These are phyloP conservation scores for Xylaria flabelliformis DNA, from an alignment of 495 filamentous ascomycete genomes.

Conservation along the genomic window DNA sequence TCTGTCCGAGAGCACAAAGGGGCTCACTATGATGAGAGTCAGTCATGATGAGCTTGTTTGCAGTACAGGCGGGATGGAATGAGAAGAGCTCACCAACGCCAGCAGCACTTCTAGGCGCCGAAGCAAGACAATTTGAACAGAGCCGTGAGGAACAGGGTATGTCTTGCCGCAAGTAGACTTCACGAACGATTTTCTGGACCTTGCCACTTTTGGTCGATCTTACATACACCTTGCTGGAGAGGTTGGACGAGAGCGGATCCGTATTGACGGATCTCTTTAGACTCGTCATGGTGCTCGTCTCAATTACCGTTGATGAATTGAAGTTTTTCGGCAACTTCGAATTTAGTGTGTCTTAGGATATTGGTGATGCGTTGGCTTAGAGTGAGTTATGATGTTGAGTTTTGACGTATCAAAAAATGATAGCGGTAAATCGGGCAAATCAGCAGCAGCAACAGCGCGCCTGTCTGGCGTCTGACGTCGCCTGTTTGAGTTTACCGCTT, in stretches of 20 bases:
- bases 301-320: neutral
- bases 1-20: conserved; percentile 85
- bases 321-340: neutral
- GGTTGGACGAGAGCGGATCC: conserved; percentile 74
- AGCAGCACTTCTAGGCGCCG: conserved; percentile 76
- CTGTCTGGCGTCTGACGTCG: conserved; percentile 24
- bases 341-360: no score
- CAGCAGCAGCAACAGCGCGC: conserved; percentile 29
- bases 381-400: neutral
- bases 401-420: conserved; percentile 20
- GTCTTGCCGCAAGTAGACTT: conserved; percentile 93
- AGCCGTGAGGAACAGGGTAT: conserved; percentile 96
- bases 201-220: conserved; percentile 92
- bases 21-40: conserved; percentile 59
- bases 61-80: neutral
- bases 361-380: conserved; percentile 28
- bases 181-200: conserved; percentile 97
- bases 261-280: conserved; percentile 75
- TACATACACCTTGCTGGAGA: conserved; percentile 92
- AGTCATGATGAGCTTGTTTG: conserved; percentile 20
- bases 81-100: conserved; percentile 65
- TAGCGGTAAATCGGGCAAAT: conserved; percentile 33
- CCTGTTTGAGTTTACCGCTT: conserved; percentile 23
- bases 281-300: conserved; percentile 74
- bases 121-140: conserved; percentile 73